Evolutionary conservation across 805 yeast genomes (phyloP), one percentile per base, ranked within the genome.

Genomic region (Brettanomyces sp.): DNA sequence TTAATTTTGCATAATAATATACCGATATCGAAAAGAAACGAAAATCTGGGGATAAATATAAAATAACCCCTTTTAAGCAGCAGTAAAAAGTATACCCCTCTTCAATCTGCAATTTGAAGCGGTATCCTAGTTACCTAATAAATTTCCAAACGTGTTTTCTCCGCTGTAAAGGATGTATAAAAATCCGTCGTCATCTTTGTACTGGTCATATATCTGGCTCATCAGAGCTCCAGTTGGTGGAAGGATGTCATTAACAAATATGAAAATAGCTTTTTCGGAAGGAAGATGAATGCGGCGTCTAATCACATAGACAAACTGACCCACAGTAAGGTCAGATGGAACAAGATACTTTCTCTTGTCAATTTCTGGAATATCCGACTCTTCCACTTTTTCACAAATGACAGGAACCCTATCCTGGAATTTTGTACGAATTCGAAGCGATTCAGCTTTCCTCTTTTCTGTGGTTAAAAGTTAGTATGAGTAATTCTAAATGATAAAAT

Each of bases 191-290:
- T 91, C 91, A 63, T 93, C 99, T 69, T 89, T 89, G 68, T 93
- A 96, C 66, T 93, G 97, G 59, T 90, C 95, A 62, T 93, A 93
- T 52, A 93, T 85, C 23, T 93, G 77, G 57, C 95, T 84, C 93
- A 93, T 88, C 55, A 93, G 76, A 14, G 98, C 95, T 21, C 98
- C 97, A 3, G 99, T 93, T 41, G 98, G 98, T 9, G 99, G 99
- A 56, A 93, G 76, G 47, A 93, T 89, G 64, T 93, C 99, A 62
- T 93, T 91, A 52, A 93, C 96, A 65, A 93, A 93, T 54, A 93
- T 89, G 67, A 93, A 93, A 53, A 93, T 91, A 39, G 99, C 99
- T 81, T 91, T 90, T 66, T 93, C 99, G 28, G 96, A 85, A 42
- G 96, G 96, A 52, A 93, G 76, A 72, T 85, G 85, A 66, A 93